Evolutionary conservation across 2,329 filamentous ascomycete species (phyloP), one percentile per base, ranked within the genome.

Genomic region (Geosmithia morbida): DNA sequence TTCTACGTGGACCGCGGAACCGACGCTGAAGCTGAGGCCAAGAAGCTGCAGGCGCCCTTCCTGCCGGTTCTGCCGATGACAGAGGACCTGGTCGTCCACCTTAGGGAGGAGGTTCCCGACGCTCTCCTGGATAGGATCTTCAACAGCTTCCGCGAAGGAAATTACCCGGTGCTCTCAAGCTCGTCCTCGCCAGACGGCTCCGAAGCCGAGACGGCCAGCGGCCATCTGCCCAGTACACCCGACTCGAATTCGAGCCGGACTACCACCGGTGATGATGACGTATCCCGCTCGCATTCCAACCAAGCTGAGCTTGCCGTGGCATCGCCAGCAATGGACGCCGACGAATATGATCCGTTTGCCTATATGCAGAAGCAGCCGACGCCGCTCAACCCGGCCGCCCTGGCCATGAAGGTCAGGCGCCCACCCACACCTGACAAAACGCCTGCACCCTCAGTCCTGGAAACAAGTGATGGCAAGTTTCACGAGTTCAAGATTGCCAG

Each of bases 61-160:
- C 61, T 66, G 33, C 63, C 71, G 1, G 65, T 77, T 1, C 62
- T 82, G 19, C 69, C 72, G 0, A 59, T 77, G 41, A 54, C 65
- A 0, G 79, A 82, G 54, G 73, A 82, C 50, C 55, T 80, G 1
- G 66, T 80, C 2, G 63, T 83, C 20, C 65, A 74, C 43, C 69
- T 81, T 48, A 70, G 67, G 14, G 65, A 69, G 8, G 67, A 68
- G 2, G 57, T 60, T 1, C 55, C 58, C 0, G 66, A 74, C 49
- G 50, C 57, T 2, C 55, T 71, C 0, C 57, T 80, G 1, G 67
- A 71, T 19, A 64, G 64, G 1, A 65, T 72, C 16, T 61, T 79
- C 30, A 59, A 62, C 26, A 66, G 68, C 2, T 73, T 77, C 48
- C 58, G 53, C 48, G 46, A 51, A 14, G 56, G 57, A 1, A 54